These are phyloP conservation scores for Aurinia saxatilis DNA, from an alignment of 345 rosid species.

Conservation along the genomic window DNA sequence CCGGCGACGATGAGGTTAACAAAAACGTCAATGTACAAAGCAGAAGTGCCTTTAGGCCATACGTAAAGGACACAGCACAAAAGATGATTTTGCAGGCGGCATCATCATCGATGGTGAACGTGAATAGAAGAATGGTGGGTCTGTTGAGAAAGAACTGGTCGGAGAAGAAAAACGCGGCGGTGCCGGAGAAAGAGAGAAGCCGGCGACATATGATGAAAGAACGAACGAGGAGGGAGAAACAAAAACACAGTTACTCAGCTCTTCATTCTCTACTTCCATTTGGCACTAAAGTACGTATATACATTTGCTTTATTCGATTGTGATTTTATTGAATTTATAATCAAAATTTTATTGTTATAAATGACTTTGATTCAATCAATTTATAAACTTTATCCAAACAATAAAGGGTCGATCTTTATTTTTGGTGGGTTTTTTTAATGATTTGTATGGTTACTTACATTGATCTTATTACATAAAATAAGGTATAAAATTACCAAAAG, in stretches of 20 bases:
- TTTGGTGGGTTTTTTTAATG: too few species aligned
- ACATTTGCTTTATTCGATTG: neutral
- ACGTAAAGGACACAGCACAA: constrained; percentile 12
- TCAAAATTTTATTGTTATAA: too few species aligned
- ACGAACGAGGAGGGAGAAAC: constrained; percentile 60
- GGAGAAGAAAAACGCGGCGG: neutral
- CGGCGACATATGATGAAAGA: constrained; percentile 57
- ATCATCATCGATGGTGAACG: constrained; percentile 20
- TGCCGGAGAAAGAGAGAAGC: constrained; percentile 31
- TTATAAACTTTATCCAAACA: too few species aligned
- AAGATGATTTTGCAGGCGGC: neutral
- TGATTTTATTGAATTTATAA: neutral
- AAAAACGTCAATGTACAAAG: neutral
- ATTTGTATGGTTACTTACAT: too few species aligned
- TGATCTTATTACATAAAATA: too few species aligned
- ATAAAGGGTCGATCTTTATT: too few species aligned
- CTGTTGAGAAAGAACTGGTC: constrained; percentile 36
- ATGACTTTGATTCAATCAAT: too few species aligned
- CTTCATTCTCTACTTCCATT: constrained; percentile 49
- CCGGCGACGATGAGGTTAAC: neutral
- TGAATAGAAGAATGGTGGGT: constrained; percentile 49
- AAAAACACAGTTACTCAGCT: constrained; percentile 43
- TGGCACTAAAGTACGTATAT: constrained; percentile 54
- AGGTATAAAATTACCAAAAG: too few species aligned
- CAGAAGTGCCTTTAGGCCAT: constrained; percentile 44